These are phyloP conservation scores for Biscogniauxia mediterranea DNA, from an alignment of 2,329 filamentous ascomycete genomes.

Conservation along the genomic window DNA sequence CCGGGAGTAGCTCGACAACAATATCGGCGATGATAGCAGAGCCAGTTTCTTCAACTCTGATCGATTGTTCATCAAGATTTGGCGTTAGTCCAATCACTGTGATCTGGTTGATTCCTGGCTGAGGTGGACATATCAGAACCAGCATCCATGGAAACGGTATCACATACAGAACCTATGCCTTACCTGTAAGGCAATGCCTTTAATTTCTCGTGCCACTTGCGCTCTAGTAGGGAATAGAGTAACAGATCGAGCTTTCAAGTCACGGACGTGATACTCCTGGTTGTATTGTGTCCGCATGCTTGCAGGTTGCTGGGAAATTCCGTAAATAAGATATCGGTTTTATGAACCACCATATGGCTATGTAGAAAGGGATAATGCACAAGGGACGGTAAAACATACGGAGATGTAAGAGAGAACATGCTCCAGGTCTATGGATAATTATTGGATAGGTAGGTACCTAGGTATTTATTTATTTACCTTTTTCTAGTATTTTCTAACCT, in stretches of 20 bases:
- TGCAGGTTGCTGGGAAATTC: background rate
- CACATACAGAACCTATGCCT: constrained; percentile 3
- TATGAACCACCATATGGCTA: too few species aligned
- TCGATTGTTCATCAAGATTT: constrained; percentile 52
- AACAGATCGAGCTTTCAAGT: constrained; percentile 59
- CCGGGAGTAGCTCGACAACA: constrained; percentile 55
- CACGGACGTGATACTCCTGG: constrained; percentile 51
- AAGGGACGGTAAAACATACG: too few species aligned
- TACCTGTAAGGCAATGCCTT: constrained; percentile 48
- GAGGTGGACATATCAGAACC: constrained; percentile 2
- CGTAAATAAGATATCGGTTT: background rate
- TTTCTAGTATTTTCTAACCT: too few species aligned
- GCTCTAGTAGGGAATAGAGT: constrained; percentile 62
- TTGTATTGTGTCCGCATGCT: constrained; percentile 4
- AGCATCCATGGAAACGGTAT: background rate
- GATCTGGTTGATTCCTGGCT: constrained; percentile 57
- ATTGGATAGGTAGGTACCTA: too few species aligned
- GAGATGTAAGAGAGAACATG: too few species aligned
- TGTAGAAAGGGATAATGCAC: too few species aligned
- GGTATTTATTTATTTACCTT: too few species aligned
- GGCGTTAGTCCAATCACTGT: constrained; percentile 54
- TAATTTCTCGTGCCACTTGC: constrained; percentile 60
- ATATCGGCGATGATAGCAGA: constrained; percentile 61
- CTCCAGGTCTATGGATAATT: too few species aligned
- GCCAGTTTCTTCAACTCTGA: constrained; percentile 60